Conservation (phyloP, 2,329 filamentous ascomycete genomes). For the Colletotrichum somersetense region DNA sequence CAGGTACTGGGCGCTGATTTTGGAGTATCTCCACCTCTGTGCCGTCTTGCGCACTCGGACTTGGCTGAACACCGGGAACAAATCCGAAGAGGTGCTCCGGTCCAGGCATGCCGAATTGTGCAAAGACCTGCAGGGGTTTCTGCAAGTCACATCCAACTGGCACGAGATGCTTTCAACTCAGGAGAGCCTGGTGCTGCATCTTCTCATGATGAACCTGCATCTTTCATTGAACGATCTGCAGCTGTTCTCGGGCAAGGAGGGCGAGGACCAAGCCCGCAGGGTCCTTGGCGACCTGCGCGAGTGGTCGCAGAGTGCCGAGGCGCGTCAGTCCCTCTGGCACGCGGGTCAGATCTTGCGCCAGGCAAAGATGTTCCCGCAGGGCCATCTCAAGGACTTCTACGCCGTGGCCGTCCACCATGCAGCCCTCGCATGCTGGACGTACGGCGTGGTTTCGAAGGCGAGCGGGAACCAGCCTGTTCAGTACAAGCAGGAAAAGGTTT, state of each 20-base stretch:
- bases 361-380: slow-evolving; percentile 66
- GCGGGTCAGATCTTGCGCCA: slow-evolving; percentile 75
- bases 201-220: slow-evolving; percentile 74
- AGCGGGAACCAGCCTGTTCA: slow-evolving; percentile 46
- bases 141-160: slow-evolving; percentile 58
- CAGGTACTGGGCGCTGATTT: slow-evolving; percentile 74
- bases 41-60: slow-evolving; percentile 62
- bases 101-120: slow-evolving; percentile 74
- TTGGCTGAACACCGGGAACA: slow-evolving; percentile 57
- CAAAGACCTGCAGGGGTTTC: slow-evolving; percentile 65
- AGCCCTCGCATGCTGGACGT: slow-evolving; percentile 76
- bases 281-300: slow-evolving; percentile 70
- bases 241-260: slow-evolving; percentile 76
- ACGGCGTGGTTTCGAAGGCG: slow-evolving; percentile 68
- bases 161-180: slow-evolving; percentile 58
- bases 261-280: slow-evolving; percentile 72
- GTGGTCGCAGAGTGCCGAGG: slow-evolving; percentile 68
- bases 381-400: slow-evolving; percentile 73
- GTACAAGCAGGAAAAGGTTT: slow-evolving; percentile 56
- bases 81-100: slow-evolving; percentile 61
- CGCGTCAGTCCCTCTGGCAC: slow-evolving; percentile 74
- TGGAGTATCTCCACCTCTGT: slow-evolving; percentile 74
- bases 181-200: slow-evolving; percentile 62
- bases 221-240: slow-evolving; percentile 75
- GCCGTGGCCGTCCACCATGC: slow-evolving; percentile 78